Evolutionary conservation across 2,329 filamentous ascomycete genomes (phyloP), one percentile per base, ranked within the genome.

Genomic region (Epichloe hybrida): DNA sequence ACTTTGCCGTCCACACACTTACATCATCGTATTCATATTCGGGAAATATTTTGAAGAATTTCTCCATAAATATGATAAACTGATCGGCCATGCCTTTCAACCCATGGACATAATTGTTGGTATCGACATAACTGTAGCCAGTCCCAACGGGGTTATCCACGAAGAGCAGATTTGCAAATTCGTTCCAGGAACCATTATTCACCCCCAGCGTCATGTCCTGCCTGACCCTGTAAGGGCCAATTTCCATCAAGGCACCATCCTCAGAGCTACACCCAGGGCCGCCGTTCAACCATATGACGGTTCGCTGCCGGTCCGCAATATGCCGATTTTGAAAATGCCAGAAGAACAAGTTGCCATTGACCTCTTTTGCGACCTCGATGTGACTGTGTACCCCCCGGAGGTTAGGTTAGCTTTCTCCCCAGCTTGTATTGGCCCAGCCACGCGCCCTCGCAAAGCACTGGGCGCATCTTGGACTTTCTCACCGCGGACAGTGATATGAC

Each of bases 301-400:
- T 95, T 52, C 93, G 81, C 66, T 93, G 87, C 59, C 79, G 81
- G 64, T 97, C 87, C 52, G 89, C 91, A 58, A 98, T 95, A 66
- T 98, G 93, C 58, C 87, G 80, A 65, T 97, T 97, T 65, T 95
- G 82, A 65, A 87, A 96, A 63, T 96, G 88, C 93, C 93, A 98
- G 74, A 98, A 98, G 75, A 97, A 98, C 17, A 98, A 71, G 67
- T 97, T 95, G 59, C 88, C 91, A 64, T 97, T 88, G 65, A 85
- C 79, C 57, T 88, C 83, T 20, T 85, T 79, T 36, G 83, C 86
- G 61, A 98, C 77, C 69, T 97, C 90, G 66, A 98, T 84, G 71
- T 98, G 93, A 50, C 89, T 95, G 64, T 6, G 39, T 37, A 64
- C 6, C 13, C 6, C 17, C 17, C 17, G 12, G 12, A 34, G 23